Base-by-base conservation (phyloP, 148 eudicot species). In the Suaeda aralocaspica region DNA sequence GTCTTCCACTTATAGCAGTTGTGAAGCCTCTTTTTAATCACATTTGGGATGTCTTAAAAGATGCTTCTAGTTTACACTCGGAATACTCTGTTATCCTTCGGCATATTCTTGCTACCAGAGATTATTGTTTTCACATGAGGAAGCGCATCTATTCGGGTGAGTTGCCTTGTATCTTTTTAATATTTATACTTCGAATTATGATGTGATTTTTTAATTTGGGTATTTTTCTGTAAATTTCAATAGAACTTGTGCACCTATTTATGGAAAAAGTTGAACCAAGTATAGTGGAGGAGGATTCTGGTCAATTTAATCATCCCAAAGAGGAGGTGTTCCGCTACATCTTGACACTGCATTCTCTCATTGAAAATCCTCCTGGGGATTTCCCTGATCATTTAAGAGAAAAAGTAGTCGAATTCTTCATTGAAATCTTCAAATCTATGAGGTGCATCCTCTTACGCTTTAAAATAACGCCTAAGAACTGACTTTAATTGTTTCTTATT, bases 281-380 rank as follows among this genome's bases (percentile, higher is more conserved):
- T 77, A 81, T 93, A 78, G 65, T 66, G 24, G 84, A 77, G 66
- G 84, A 75, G 77, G 74, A 60, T 66, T 70, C 24, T 50, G 66
- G 79, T 42, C 87, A 79, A 57, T 78, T 81, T 39, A 81, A 36
- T 18, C 9, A 64, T 77, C 79, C 84, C 51, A 83, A 84, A 78
- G 98, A 92, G 68, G 96, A 89, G 64, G 79, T 83, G 39, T 88
- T 89, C 66, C 89, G 96, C 36, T 82, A 73, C 70, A 80, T 88
- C 57, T 73, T 81, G 78, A 86, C 41, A 36, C 41, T 36, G 8
- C 41, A 36, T 36, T 36, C 41, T 36, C 87, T 94, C 72, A 85
- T 94, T 70, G 93, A 85, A 80, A 94, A 89, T 74, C 97, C 99
- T 59, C 99, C 99, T 26, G 99, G 96, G 65, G 99, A 91, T 81